These are phyloP conservation scores for Microbotryomycetes sp. DNA, from an alignment of 1,284 basidiomycete species.

Conservation along the genomic window DNA sequence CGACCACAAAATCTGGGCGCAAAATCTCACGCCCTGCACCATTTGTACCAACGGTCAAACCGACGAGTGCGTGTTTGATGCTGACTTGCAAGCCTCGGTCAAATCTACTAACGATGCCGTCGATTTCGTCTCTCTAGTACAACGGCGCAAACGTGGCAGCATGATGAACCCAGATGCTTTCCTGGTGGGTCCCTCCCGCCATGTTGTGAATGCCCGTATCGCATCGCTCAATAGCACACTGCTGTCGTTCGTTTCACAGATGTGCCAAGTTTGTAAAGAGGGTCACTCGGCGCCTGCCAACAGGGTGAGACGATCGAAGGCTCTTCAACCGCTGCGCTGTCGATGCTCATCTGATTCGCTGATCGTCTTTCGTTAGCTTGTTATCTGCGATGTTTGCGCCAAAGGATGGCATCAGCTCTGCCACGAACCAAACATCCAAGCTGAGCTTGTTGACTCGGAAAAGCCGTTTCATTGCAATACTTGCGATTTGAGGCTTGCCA, in stretches of 20 bases:
- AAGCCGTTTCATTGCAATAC: slow-evolving; percentile 23
- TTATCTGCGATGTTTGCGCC: slow-evolving; percentile 28
- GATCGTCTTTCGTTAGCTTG: slow-evolving; percentile 19
- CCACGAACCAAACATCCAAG: slow-evolving; percentile 12
- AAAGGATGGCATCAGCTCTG: slow-evolving; percentile 29
- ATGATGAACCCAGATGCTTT: slow-evolving; percentile 11
- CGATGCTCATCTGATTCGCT: neutral
- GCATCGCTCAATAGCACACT: neutral
- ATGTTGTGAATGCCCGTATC: neutral
- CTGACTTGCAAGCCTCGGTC: neutral
- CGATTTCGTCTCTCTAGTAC: slow-evolving; percentile 5
- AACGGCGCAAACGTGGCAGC: slow-evolving; percentile 21
- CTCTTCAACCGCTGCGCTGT: too few species aligned
- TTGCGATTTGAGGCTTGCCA: slow-evolving; percentile 22
- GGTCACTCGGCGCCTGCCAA: slow-evolving; percentile 28
- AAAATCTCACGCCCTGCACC: slow-evolving; percentile 29
- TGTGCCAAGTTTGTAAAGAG: slow-evolving; percentile 24
- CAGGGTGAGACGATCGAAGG: slow-evolving; percentile 3
- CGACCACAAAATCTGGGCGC: slow-evolving; percentile 30
- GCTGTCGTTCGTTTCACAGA: neutral
- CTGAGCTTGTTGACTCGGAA: slow-evolving; percentile 19
- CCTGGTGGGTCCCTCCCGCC: neutral
- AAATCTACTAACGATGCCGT: neutral
- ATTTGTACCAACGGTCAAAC: slow-evolving; percentile 29
- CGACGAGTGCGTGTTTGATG: slow-evolving; percentile 20